Evolutionary conservation across 495 filamentous ascomycete genomes (phyloP).

Genomic region (Xylona heveae): DNA sequence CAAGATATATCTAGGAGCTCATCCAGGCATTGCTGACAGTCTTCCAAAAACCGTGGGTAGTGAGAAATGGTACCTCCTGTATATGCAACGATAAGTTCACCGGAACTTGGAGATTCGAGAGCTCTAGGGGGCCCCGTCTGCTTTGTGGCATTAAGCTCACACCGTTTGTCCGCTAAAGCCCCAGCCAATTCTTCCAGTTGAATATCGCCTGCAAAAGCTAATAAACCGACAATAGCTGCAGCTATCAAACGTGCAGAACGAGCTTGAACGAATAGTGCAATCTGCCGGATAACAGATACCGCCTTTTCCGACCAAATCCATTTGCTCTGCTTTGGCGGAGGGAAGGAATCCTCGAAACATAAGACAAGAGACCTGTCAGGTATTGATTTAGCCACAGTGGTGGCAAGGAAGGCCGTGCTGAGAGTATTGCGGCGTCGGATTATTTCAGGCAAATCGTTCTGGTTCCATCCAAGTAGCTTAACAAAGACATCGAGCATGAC

Average conservation of each 20-base stretch:
- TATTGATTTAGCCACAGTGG: conserved; percentile 37
- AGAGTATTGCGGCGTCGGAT: conserved; percentile 41
- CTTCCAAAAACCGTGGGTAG: conserved; percentile 49
- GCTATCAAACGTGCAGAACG: conserved; percentile 54
- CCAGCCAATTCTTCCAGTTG: conserved; percentile 13
- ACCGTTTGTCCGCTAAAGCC: too few relatives aligned
- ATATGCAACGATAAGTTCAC: conserved; percentile 50
- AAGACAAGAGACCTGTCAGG: conserved; percentile 1
- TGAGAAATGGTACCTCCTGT: conserved; percentile 61
- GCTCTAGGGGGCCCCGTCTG: neutral
- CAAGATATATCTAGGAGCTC: conserved; percentile 36
- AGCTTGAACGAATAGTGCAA: conserved; percentile 40
- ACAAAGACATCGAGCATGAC: conserved; percentile 46
- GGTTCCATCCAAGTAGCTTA: conserved; percentile 16
- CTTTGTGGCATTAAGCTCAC: conserved; percentile 1
- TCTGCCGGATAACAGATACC: conserved; percentile 32
- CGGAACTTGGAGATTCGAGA: neutral
- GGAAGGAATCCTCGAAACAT: neutral
- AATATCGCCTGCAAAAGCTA: conserved; percentile 45
- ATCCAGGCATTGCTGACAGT: conserved; percentile 46
- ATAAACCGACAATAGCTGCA: conserved; percentile 44
- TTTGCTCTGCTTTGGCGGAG: conserved; percentile 15
- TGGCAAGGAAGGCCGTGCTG: conserved; percentile 50
- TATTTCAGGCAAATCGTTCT: conserved; percentile 31
- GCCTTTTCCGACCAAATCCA: conserved; percentile 38